phyloP scores from a whole-genome alignment of 129 eudicot genomes.

The Tagetes erecta region DNA sequence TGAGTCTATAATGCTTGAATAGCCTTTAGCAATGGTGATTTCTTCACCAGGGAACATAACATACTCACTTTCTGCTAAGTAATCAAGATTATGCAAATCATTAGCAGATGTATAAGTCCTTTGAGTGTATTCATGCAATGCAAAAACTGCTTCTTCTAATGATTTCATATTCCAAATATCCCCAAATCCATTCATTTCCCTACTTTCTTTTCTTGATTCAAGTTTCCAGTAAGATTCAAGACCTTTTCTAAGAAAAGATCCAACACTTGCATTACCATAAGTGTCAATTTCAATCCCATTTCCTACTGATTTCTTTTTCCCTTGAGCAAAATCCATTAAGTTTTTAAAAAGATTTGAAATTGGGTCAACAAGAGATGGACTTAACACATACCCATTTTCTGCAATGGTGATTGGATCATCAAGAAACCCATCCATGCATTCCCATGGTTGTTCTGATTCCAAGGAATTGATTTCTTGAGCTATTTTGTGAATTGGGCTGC shows the following conservation, averaged over 20 bases:
- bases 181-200: slow-evolving; percentile 32
- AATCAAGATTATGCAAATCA: slow-evolving; percentile 66
- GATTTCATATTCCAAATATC: slow-evolving; percentile 49
- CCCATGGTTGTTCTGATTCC: slow-evolving; percentile 74
- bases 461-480: slow-evolving; percentile 60
- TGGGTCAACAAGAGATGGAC: slow-evolving; percentile 55
- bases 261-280: slow-evolving; percentile 44
- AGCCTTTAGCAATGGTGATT: slow-evolving; percentile 82
- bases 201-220: slow-evolving; percentile 25
- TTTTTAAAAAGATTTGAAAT: slow-evolving; percentile 51
- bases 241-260: slow-evolving; percentile 57
- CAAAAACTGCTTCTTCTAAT: slow-evolving; percentile 63
- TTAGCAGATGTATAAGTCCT: slow-evolving; percentile 84
- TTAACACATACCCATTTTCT: slow-evolving; percentile 61
- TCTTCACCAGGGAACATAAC: slow-evolving; percentile 82
- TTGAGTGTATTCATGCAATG: slow-evolving; percentile 73
- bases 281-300: slow-evolving; percentile 25
- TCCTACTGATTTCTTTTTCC: slow-evolving; percentile 33
- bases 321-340: slow-evolving; percentile 63
- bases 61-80: slow-evolving; percentile 72
- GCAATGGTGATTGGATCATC: slow-evolving; percentile 62
- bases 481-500: slow-evolving; percentile 80
- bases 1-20: slow-evolving; percentile 61
- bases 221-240: slow-evolving; percentile 46
- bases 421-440: slow-evolving; percentile 73